A percentile compares a stretch with the other conserved stretches of the same genome.
Evolutionary conservation across 2,329 filamentous ascomycete genomes (phyloP).

Genomic region (Venturia carpophila): DNA sequence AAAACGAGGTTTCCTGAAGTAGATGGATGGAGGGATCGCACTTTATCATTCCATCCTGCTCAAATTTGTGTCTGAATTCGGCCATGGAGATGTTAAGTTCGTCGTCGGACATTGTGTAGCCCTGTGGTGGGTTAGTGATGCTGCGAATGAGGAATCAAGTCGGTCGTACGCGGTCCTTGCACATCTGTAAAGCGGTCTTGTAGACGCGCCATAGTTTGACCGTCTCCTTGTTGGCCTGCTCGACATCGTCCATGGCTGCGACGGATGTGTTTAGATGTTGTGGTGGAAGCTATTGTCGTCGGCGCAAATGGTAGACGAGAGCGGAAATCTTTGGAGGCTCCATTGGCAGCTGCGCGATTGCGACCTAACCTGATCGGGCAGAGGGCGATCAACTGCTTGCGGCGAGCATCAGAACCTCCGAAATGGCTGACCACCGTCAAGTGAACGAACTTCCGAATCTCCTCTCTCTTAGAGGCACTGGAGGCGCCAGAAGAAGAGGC

Average conservation of each 20-base stretch:
- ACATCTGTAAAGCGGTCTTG: constrained; percentile 92
- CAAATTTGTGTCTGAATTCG: constrained; percentile 68
- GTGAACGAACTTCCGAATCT: constrained; percentile 16
- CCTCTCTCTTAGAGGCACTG: constrained; percentile 39
- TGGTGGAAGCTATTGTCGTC: not conserved
- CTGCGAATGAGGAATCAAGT: constrained; percentile 19
- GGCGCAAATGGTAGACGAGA: not conserved
- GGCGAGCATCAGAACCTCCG: not conserved
- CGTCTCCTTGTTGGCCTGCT: constrained; percentile 34
- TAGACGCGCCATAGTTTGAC: constrained; percentile 86
- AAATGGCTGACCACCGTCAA: constrained; percentile 14
- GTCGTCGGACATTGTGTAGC: constrained; percentile 84
- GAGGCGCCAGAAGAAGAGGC: constrained; percentile 31
- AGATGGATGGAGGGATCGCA: constrained; percentile 17
- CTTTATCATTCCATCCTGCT: constrained; percentile 70
- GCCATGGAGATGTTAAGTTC: constrained; percentile 81
- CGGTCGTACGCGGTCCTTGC: constrained; percentile 68
- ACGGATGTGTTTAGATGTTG: not conserved
- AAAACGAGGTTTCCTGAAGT: not conserved
- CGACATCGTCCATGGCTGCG: constrained; percentile 17
- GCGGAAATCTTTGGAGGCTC: constrained; percentile 4
- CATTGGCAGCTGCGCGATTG: not conserved
- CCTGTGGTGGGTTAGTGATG: constrained; percentile 46
- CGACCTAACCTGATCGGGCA: not conserved
- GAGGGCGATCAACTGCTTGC: not conserved